Conservation (phyloP, 2,329 filamentous ascomycete genomes). For the Fusarium austroafricanum region DNA sequence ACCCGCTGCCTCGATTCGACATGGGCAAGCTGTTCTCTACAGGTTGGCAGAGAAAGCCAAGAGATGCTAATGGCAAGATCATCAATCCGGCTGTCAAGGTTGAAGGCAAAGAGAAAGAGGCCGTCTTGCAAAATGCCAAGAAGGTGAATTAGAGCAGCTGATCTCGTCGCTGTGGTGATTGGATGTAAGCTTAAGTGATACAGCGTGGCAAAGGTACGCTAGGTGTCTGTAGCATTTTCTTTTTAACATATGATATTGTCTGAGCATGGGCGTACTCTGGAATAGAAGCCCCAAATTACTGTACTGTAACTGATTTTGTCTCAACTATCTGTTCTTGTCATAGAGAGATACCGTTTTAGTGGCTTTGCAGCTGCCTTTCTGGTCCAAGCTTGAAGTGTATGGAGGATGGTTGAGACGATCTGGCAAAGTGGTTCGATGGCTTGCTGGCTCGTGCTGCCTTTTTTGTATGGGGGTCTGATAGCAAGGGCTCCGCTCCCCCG, state of each 20-base stretch:
- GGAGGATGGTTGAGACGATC: neutral
- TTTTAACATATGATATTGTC: neutral
- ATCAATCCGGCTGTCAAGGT: constrained; percentile 36
- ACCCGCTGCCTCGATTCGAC: constrained; percentile 88
- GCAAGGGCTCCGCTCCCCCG: constrained; percentile 26
- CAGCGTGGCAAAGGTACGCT: constrained; percentile 13
- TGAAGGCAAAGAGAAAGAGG: constrained; percentile 25
- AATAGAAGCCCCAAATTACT: constrained; percentile 2
- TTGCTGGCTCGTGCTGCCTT: constrained; percentile 21
- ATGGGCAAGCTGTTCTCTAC: constrained; percentile 81
- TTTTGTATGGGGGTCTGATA: constrained; percentile 10
- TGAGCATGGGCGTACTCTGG: constrained; percentile 2
- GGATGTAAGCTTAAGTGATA: constrained; percentile 15
- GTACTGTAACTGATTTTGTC: neutral
- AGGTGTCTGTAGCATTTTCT: constrained; percentile 15
- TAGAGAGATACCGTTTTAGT: constrained; percentile 1
- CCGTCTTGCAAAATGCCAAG: constrained; percentile 18
- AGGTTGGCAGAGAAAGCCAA: constrained; percentile 80
- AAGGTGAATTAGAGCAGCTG: constrained; percentile 16
- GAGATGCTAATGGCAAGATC: constrained; percentile 60
- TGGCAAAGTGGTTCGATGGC: constrained; percentile 24
- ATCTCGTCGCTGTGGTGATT: neutral
- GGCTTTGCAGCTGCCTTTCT: constrained; percentile 32
- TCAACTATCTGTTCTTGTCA: neutral
- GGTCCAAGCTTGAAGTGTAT: constrained; percentile 14